Evolutionary conservation across 2,329 filamentous ascomycete genomes (phyloP).

Genomic region (Alternaria burnsii): DNA sequence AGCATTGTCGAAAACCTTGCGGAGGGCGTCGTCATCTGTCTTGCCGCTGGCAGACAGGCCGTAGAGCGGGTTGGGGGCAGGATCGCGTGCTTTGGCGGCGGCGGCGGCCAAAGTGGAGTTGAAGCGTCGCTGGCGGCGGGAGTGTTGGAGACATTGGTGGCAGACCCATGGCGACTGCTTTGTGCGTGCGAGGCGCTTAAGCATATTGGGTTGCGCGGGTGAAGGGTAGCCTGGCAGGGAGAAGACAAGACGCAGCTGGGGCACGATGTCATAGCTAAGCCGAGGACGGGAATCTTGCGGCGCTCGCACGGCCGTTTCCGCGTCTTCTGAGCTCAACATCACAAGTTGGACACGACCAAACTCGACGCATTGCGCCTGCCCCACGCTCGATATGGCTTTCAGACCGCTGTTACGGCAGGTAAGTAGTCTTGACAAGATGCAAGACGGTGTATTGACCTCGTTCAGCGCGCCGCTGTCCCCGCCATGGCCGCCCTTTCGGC

Average conservation of each 20-base stretch:
- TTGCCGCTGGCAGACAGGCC: constrained; percentile 51
- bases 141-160: constrained; percentile 62
- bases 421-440: constrained; percentile 27
- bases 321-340: constrained; percentile 34
- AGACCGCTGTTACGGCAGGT: constrained; percentile 63
- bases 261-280: constrained; percentile 30
- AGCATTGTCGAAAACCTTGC: constrained; percentile 84
- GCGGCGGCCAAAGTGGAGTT: constrained; percentile 55
- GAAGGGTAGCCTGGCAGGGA: constrained; percentile 7
- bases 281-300: constrained; percentile 20
- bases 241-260: neutral
- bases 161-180: constrained; percentile 64
- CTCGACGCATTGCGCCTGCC: constrained; percentile 46
- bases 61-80: constrained; percentile 41
- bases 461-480: constrained; percentile 60
- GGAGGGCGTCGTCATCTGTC: constrained; percentile 77
- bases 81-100: constrained; percentile 41
- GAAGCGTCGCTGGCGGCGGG: constrained; percentile 45
- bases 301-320: constrained; percentile 17
- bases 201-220: constrained; percentile 43
- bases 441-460: constrained; percentile 16
- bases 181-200: constrained; percentile 50
- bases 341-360: constrained; percentile 21
- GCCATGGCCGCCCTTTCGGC: constrained; percentile 55
- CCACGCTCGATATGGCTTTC: constrained; percentile 59